Evolutionary conservation across 768 basidiomycete genomes (phyloP), one percentile per base, ranked within the genome.

Genomic region (Lactarius tabidus): DNA sequence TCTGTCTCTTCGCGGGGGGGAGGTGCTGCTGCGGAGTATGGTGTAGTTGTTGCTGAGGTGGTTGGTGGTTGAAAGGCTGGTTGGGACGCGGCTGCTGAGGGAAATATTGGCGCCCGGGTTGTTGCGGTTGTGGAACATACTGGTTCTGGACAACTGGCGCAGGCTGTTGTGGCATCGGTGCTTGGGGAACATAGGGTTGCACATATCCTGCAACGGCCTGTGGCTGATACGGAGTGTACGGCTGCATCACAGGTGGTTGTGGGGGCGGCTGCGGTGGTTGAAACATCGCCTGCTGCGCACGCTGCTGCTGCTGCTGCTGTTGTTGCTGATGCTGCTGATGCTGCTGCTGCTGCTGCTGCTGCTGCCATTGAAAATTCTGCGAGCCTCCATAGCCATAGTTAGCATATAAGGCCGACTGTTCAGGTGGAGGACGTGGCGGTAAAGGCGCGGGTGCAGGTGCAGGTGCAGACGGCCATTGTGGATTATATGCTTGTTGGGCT

Each of bases 1-100:
- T 84, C 70, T 88, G 93, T 60, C 95, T 81, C 75, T 97, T 97
- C 1, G 93, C 93, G 3, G 95, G 94, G 10, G 95, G 95, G n/a
- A 88, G 79, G 72, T 92, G 89, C 70, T 90, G 90, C 39, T 88
- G 87, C 12, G 88, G 84, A 0, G 84, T 78, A 68, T 91, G 89
- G 68, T 87, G 81, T 28, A 79, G 60, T 61, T 74, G 77, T 57
- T 82, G 83, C 56, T 69, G 72, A 33, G 73, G 73, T 41, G 68
- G 68, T 17, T 67, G 69, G 62, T 72, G 70, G 57, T 72, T 35
- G 45, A 65, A 74, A 36, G 80, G 83, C 56, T 77, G 82, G 68
- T 76, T 82, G 60, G 77, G 79, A 67, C 80, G 82, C 74, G 75
- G 76, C 14, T 73, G 73, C n/a, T 73, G 78, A 63, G 77, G 73